Conservation (phyloP, 108 stramenopile species). For the Epipyxis sp. region DNA sequence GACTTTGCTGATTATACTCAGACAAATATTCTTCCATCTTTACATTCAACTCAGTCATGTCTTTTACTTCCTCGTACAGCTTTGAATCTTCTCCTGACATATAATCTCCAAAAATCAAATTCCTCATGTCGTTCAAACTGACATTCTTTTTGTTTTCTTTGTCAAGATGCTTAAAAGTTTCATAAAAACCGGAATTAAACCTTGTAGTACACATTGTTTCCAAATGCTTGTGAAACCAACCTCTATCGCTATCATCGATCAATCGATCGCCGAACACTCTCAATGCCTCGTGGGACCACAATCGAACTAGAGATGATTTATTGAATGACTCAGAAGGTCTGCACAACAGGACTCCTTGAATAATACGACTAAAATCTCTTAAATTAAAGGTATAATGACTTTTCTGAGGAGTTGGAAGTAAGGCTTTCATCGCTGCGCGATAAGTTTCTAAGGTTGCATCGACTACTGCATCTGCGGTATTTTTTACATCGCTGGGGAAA, state of each 20-base stretch:
- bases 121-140: slow-evolving; percentile 41
- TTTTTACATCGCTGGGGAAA: slow-evolving; percentile 45
- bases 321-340: slow-evolving; percentile 45
- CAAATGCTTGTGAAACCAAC: slow-evolving; percentile 56
- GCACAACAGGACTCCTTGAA: slow-evolving; percentile 64
- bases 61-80: slow-evolving; percentile 56
- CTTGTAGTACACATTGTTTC: slow-evolving; percentile 42
- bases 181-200: slow-evolving; percentile 53
- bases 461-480: slow-evolving; percentile 41
- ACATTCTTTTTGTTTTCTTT: slow-evolving; percentile 10
- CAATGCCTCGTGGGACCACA: slow-evolving; percentile 63
- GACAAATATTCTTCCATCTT: slow-evolving; percentile 50
- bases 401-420: slow-evolving; percentile 66
- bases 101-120: slow-evolving; percentile 63
- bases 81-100: slow-evolving; percentile 40
- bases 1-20: slow-evolving; percentile 58
- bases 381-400: slow-evolving; percentile 70
- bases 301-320: slow-evolving; percentile 45
- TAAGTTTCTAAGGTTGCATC: slow-evolving; percentile 60
- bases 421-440: slow-evolving; percentile 43
- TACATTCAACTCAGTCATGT: slow-evolving; percentile 43
- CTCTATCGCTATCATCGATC: slow-evolving; percentile 56
- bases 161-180: slow-evolving; percentile 47
- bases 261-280: slow-evolving; percentile 65
- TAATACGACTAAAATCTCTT: slow-evolving; percentile 61